Evolutionary conservation across 2,329 filamentous ascomycete genomes (phyloP).

Genomic region (Epicoccum sorghinum): DNA sequence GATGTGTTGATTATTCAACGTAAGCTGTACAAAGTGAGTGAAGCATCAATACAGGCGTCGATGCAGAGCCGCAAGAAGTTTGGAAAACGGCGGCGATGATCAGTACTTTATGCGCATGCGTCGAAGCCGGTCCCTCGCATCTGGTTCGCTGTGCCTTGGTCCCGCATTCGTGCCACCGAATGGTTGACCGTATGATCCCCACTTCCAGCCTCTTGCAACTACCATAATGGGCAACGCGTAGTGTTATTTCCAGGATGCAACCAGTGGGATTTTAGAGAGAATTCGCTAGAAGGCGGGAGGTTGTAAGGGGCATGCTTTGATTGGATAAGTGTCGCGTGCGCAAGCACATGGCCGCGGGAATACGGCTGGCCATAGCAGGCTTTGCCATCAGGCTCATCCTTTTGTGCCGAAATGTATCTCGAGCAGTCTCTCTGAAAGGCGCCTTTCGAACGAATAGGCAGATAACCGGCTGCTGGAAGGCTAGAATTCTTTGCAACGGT

Average conservation of each 20-base stretch:
- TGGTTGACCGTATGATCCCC: constrained; percentile 13
- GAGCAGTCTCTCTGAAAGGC: background rate
- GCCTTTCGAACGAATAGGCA: too few relatives aligned
- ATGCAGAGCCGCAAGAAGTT: constrained; percentile 2
- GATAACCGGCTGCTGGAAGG: too few relatives aligned
- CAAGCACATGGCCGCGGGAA: constrained; percentile 11
- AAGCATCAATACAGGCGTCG: background rate
- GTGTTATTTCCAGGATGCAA: background rate
- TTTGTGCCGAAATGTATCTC: background rate
- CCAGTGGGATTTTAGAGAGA: background rate
- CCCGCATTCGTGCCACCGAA: constrained; percentile 14
- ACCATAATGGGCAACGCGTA: constrained; percentile 4
- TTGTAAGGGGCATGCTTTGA: constrained; percentile 1
- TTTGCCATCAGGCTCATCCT: background rate
- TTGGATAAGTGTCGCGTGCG: constrained; percentile 5
- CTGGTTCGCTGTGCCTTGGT: constrained; percentile 4
- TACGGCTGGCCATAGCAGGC: constrained; percentile 1
- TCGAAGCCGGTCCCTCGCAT: constrained; percentile 3
- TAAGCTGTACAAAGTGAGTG: background rate
- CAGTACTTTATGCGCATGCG: constrained; percentile 4
- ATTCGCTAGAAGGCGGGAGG: background rate
- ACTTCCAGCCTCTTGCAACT: constrained; percentile 11
- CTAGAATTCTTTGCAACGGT: background rate
- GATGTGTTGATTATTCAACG: too few relatives aligned
- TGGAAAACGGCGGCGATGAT: background rate